A percentile compares a stretch with the other conserved stretches of the same genome.
Conservation (phyloP, 2,329 filamentous ascomycete genomes). For the Colletotrichum caudatum region DNA sequence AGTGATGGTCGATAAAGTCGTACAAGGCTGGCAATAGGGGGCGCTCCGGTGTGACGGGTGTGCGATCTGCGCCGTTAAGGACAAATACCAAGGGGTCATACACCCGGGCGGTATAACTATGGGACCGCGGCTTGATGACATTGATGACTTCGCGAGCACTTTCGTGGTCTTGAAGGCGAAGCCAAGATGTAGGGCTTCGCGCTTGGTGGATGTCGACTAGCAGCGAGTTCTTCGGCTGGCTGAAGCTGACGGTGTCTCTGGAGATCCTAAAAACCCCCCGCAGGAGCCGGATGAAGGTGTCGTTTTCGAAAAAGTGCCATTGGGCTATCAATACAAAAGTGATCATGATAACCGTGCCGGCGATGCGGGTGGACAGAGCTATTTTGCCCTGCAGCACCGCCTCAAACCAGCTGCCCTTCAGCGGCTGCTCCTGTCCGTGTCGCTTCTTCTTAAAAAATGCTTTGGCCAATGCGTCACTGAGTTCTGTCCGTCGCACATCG, state of each 20-base stretch:
- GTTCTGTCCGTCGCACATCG: constrained; percentile 80
- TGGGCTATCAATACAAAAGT: constrained; percentile 80
- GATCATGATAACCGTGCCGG: constrained; percentile 78
- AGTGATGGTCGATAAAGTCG: constrained; percentile 74
- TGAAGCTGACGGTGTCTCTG: constrained; percentile 46
- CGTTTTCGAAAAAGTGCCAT: constrained; percentile 80
- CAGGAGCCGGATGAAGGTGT: constrained; percentile 56
- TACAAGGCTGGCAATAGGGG: constrained; percentile 70
- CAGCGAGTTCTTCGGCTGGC: constrained; percentile 50
- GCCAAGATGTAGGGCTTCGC: constrained; percentile 80
- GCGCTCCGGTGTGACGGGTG: constrained; percentile 62
- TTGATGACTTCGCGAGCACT: constrained; percentile 81
- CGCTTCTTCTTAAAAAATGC: constrained; percentile 59
- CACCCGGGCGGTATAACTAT: constrained; percentile 79
- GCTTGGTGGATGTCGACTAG: constrained; percentile 77
- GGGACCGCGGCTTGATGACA: constrained; percentile 77
- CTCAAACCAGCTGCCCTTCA: constrained; percentile 66
- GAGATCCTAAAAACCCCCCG: constrained; percentile 50
- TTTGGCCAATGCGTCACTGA: constrained; percentile 77
- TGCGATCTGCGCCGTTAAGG: constrained; percentile 74
- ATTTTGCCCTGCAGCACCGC: constrained; percentile 73
- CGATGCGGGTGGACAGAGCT: constrained; percentile 78
- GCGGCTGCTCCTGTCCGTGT: constrained; percentile 50
- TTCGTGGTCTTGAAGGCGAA: constrained; percentile 81
- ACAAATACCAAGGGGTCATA: constrained; percentile 83